These are phyloP conservation scores for Mortierella sp. DNA, from an alignment of 371 early-diverging fungal species.

Conservation along the genomic window DNA sequence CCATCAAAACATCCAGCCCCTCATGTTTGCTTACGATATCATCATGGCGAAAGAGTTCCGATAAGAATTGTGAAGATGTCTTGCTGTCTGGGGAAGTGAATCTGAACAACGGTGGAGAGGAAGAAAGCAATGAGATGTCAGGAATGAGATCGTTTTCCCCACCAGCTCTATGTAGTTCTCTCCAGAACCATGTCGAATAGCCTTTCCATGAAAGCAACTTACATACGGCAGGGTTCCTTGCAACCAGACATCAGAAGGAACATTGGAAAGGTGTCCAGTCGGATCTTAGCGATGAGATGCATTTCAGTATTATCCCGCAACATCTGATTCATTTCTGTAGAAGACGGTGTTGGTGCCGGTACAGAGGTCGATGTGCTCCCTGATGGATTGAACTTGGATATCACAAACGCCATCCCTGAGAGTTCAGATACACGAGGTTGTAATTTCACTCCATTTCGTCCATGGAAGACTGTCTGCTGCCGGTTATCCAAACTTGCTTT, in stretches of 20 bases:
- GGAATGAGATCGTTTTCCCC: no score
- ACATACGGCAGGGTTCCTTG: conserved; percentile 33
- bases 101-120: conserved; percentile 1
- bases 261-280: conserved; percentile 24
- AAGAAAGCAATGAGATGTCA: no score
- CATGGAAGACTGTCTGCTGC: conserved; percentile 23
- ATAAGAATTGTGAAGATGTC: conserved; percentile 15
- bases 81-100: conserved; percentile 21
- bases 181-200: no score
- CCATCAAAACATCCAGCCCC: no score
- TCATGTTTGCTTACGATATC: conserved; percentile 40
- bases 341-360: background rate
- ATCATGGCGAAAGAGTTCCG: conserved; percentile 14
- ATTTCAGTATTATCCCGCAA: conserved; percentile 35
- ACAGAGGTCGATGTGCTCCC: background rate
- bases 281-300: conserved; percentile 43
- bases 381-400: conserved; percentile 6
- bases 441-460: conserved; percentile 22
- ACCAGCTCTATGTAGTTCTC: no score
- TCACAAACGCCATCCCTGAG: conserved; percentile 18
- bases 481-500: conserved; percentile 20
- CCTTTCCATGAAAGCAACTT: no score
- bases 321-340: background rate
- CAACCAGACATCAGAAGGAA: conserved; percentile 33
- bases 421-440: conserved; percentile 29